Percentiles rank a stretch among this genome's conserved stretches.
phyloP scores from a whole-genome alignment of 257 asterid genomes.

The Prunella vulgaris region DNA sequence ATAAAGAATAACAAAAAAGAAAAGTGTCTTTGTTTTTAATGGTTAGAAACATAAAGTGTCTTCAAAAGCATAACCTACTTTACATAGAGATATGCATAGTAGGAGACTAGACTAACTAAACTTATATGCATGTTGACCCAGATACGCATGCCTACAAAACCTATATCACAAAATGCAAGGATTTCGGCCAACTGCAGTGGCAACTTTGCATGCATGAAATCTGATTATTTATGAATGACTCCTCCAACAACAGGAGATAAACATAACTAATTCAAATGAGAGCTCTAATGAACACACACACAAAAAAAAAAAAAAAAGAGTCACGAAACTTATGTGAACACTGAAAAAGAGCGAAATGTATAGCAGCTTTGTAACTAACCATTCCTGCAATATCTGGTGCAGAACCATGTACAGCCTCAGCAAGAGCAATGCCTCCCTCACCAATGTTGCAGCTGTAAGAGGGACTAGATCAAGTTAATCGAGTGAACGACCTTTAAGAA shows the following conservation, averaged over 20 bases:
- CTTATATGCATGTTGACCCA: background rate
- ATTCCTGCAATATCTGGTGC: constrained; percentile 99
- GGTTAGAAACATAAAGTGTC: background rate
- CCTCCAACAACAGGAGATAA: background rate
- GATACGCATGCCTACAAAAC: background rate
- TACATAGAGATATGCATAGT: background rate
- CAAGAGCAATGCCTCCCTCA: constrained; percentile 97
- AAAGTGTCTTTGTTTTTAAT: background rate
- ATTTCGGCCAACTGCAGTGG: background rate
- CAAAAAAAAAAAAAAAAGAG: background rate
- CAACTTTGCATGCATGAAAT: background rate
- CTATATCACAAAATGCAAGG: background rate
- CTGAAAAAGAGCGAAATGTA: no score
- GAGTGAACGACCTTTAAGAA: background rate
- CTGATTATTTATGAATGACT: background rate
- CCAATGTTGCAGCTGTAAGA: constrained; percentile 77
- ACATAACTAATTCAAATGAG: background rate
- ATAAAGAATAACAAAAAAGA: background rate
- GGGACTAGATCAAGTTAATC: constrained; percentile 6
- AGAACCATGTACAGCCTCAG: constrained; percentile 99
- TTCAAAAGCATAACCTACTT: background rate
- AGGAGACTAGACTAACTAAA: background rate
- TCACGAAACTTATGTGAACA: no score
- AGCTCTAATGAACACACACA: no score
- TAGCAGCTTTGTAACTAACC: constrained; percentile 40